These are phyloP conservation scores for Corylus heterophylla DNA, from an alignment of 306 rosid genomes.

Conservation along the genomic window DNA sequence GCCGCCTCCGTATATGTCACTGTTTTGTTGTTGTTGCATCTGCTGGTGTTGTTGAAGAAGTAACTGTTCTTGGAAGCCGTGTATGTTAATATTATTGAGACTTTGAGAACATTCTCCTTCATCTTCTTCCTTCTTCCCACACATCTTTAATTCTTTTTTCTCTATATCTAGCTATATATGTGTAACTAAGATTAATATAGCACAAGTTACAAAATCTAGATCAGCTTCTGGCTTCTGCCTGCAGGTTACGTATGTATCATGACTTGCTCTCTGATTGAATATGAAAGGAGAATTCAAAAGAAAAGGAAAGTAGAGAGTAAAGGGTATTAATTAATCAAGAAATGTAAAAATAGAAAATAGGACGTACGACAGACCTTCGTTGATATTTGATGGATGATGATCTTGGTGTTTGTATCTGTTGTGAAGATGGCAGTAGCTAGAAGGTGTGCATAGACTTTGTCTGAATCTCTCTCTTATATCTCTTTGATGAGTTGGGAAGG, in stretches of 20 bases:
- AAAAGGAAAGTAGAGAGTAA: constrained; percentile 30
- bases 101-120: constrained; percentile 64
- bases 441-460: constrained; percentile 28
- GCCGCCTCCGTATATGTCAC: constrained; percentile 37
- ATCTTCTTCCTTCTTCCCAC: constrained; percentile 56
- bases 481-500: constrained; percentile 45
- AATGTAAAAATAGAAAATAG: neutral
- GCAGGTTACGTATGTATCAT: neutral
- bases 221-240: constrained; percentile 10
- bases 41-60: constrained; percentile 61
- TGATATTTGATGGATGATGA: constrained; percentile 19
- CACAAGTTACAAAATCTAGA: constrained; percentile 21
- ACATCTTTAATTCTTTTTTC: constrained; percentile 37
- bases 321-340: constrained; percentile 26
- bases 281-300: constrained; percentile 15
- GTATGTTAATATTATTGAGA: constrained; percentile 54
- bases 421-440: constrained; percentile 16
- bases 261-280: constrained; percentile 19
- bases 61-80: constrained; percentile 62
- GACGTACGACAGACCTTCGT: constrained; percentile 32
- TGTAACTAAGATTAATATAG: neutral
- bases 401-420: constrained; percentile 23
- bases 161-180: neutral
- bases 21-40: constrained; percentile 40
- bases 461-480: constrained; percentile 22